Conservation (phyloP, 495 filamentous ascomycete species). For the Zalerion maritima region DNA sequence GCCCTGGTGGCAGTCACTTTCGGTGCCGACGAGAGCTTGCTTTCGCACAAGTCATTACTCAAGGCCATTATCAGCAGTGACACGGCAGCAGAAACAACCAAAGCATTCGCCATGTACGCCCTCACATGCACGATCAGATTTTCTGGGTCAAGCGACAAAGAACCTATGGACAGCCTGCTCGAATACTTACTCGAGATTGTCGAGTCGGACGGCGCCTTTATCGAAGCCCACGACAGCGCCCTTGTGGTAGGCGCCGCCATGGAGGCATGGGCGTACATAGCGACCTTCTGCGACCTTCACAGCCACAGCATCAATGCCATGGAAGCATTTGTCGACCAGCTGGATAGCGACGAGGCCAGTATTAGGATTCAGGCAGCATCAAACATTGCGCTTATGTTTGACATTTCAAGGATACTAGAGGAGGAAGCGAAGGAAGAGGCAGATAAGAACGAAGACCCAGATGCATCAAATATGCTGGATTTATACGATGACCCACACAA, state of each 20-base stretch:
- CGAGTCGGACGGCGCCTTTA: constrained; percentile 63
- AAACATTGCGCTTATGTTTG: constrained; percentile 80
- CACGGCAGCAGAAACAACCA: constrained; percentile 46
- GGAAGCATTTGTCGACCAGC: constrained; percentile 80
- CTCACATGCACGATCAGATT: too few relatives aligned
- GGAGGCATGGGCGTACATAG: constrained; percentile 78
- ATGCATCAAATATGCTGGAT: constrained; percentile 20
- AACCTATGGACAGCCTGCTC: constrained; percentile 72
- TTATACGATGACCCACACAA: constrained; percentile 21
- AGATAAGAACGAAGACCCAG: constrained; percentile 31
- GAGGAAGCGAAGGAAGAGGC: constrained; percentile 43
- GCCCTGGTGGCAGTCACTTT: too few relatives aligned
- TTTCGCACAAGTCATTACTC: too few relatives aligned
- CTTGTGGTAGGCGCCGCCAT: constrained; percentile 72
- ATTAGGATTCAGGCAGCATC: constrained; percentile 82
- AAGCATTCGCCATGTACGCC: constrained; percentile 61
- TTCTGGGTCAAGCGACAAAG: too few relatives aligned
- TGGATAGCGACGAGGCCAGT: constrained; percentile 56
- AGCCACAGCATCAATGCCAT: constrained; percentile 58
- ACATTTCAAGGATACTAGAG: constrained; percentile 57
- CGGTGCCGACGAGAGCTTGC: too few relatives aligned
- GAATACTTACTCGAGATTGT: constrained; percentile 74
- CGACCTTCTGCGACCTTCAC: constrained; percentile 71
- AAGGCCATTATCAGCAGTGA: too few relatives aligned
- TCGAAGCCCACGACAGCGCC: constrained; percentile 60